A percentile compares a stretch with the other conserved stretches of the same genome.
phyloP scores from a whole-genome alignment of 1,284 basidiomycete genomes.

The Pseudozyma pruni region DNA sequence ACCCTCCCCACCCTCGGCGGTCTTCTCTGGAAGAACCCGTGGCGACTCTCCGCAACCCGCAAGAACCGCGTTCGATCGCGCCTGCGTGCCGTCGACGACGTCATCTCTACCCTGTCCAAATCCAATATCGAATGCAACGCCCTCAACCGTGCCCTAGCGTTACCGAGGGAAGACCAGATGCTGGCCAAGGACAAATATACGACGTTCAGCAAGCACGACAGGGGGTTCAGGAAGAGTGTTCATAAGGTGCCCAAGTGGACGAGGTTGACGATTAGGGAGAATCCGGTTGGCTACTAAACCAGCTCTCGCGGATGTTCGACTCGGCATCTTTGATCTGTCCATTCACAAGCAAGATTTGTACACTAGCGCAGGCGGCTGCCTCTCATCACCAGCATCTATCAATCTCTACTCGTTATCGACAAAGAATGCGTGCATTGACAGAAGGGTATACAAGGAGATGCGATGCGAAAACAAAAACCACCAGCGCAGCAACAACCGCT shows the following conservation, averaged over 20 bases:
- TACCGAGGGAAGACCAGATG: constrained; percentile 91
- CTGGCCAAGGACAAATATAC: constrained; percentile 92
- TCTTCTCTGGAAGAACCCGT: constrained; percentile 91
- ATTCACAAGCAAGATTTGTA: constrained; percentile 11
- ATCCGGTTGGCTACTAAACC: constrained; percentile 42
- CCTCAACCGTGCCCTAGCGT: constrained; percentile 78
- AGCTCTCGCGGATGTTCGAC: neutral
- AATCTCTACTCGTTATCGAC: neutral
- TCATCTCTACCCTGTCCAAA: constrained; percentile 85
- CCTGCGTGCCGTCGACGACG: constrained; percentile 89
- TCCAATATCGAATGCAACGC: constrained; percentile 82
- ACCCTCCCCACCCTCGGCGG: constrained; percentile 77
- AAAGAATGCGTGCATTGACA: neutral
- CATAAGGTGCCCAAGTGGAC: constrained; percentile 75
- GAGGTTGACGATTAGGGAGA: constrained; percentile 41
- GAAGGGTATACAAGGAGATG: constrained; percentile 4
- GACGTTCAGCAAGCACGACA: constrained; percentile 76
- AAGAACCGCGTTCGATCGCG: constrained; percentile 89
- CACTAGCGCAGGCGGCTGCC: constrained; percentile 10
- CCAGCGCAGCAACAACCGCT: neutral
- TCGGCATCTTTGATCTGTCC: neutral
- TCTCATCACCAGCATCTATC: neutral
- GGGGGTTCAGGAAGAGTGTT: constrained; percentile 84
- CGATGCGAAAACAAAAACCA: neutral
- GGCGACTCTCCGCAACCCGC: constrained; percentile 87